Conservation (phyloP, 192 early-diverging fungal genomes). For the Mortierella claussenii region DNA sequence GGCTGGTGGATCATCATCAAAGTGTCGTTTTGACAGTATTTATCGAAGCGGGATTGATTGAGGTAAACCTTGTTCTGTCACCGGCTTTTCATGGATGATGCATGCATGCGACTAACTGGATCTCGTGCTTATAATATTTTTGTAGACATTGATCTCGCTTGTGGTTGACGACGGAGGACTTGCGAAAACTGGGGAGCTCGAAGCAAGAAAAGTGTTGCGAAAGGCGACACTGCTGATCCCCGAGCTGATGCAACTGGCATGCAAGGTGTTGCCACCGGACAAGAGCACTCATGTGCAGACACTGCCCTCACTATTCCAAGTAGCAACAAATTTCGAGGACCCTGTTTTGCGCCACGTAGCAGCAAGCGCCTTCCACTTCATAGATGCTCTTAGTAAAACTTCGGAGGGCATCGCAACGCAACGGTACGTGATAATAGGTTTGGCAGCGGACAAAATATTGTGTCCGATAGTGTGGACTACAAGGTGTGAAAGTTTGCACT, state of each 20-base stretch:
- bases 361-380: slow-evolving; percentile 77
- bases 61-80: slow-evolving; percentile 57
- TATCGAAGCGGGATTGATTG: slow-evolving; percentile 76
- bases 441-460: no score
- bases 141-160: slow-evolving; percentile 75
- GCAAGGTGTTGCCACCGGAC: slow-evolving; percentile 67
- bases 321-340: slow-evolving; percentile 82
- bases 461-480: no score
- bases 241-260: slow-evolving; percentile 79
- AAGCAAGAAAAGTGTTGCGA: slow-evolving; percentile 58
- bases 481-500: no score
- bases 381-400: slow-evolving; percentile 70
- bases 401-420: slow-evolving; percentile 50
- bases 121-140: no score
- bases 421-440: slow-evolving; percentile 19
- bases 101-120: no score
- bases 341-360: slow-evolving; percentile 79
- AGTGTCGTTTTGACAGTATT: slow-evolving; percentile 79
- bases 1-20: slow-evolving; percentile 76
- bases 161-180: slow-evolving; percentile 67
- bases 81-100: no score
- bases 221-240: slow-evolving; percentile 79
- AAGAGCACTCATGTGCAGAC: slow-evolving; percentile 60
- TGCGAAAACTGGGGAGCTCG: slow-evolving; percentile 3
- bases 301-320: slow-evolving; percentile 74